Evolutionary conservation across 192 early-diverging fungal genomes (phyloP).

Genomic region (Rhizoclosmatium globosum): DNA sequence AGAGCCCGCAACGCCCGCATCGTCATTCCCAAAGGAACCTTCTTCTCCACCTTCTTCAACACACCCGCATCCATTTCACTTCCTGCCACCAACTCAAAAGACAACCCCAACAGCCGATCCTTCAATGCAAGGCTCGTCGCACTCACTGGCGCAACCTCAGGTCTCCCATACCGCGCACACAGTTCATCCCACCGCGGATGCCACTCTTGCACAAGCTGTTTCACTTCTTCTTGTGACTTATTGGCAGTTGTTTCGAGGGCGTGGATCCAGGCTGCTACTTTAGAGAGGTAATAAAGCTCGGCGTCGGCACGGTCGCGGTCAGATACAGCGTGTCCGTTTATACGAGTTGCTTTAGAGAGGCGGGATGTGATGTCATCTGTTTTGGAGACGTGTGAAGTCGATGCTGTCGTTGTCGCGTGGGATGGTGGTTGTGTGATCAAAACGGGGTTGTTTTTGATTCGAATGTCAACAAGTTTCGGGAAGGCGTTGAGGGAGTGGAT

Average conservation of each 20-base stretch:
- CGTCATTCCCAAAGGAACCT: too few species aligned
- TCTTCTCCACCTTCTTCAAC: too few species aligned
- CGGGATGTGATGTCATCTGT: slow-evolving; percentile 38
- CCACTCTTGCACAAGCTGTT: slow-evolving; percentile 1
- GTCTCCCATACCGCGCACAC: slow-evolving; percentile 33
- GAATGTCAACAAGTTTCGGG: slow-evolving; percentile 43
- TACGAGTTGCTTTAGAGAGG: slow-evolving; percentile 27
- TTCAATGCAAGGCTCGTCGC: slow-evolving; percentile 43
- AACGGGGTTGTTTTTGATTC: slow-evolving; percentile 49
- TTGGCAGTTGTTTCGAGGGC: neutral
- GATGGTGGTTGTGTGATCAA: slow-evolving; percentile 4
- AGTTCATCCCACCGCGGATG: slow-evolving; percentile 51
- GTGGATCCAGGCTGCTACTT: slow-evolving; percentile 31
- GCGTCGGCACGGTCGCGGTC: slow-evolving; percentile 39
- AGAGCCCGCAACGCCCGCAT: too few species aligned
- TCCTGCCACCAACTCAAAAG: slow-evolving; percentile 20
- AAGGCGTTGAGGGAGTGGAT: slow-evolving; percentile 51
- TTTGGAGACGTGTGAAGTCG: slow-evolving; percentile 4
- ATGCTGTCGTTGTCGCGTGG: neutral
- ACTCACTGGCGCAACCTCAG: slow-evolving; percentile 37
- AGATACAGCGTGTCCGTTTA: slow-evolving; percentile 46
- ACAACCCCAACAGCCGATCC: slow-evolving; percentile 39
- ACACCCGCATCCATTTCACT: too few species aligned
- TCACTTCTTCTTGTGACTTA: neutral
- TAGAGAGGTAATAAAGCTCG: slow-evolving; percentile 52